Conservation (phyloP, 2,329 filamentous ascomycete species). For the Colletotrichum acutatum region DNA sequence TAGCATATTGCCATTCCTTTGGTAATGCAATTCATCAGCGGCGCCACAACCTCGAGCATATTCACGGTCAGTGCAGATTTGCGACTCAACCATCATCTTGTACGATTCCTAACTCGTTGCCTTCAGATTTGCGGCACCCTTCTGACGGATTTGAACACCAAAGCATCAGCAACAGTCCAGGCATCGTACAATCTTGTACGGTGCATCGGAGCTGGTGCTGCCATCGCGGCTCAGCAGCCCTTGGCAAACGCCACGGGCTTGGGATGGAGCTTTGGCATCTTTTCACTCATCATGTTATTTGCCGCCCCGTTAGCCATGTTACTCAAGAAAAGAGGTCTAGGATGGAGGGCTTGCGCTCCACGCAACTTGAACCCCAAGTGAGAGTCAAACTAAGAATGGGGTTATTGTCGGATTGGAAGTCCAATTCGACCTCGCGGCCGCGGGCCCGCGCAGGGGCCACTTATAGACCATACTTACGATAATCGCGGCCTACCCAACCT, state of each 20-base stretch:
- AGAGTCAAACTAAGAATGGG: no score
- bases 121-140: no score
- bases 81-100: no score
- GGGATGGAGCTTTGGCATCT: background rate
- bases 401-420: no score
- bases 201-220: background rate
- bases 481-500: no score
- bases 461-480: no score
- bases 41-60: constrained; percentile 28
- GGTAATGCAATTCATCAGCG: constrained; percentile 34
- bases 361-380: no score
- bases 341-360: no score
- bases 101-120: no score
- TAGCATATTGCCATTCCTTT: constrained; percentile 31
- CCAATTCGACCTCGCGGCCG: no score
- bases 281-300: background rate
- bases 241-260: background rate
- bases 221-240: background rate
- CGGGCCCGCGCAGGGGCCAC: no score
- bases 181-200: background rate
- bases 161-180: background rate
- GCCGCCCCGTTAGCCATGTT: background rate
- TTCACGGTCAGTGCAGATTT: constrained; percentile 18
- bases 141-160: background rate
- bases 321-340: background rate